These are phyloP conservation scores for Pseudoturritis turrita DNA, from an alignment of 345 rosid genomes.

Conservation along the genomic window DNA sequence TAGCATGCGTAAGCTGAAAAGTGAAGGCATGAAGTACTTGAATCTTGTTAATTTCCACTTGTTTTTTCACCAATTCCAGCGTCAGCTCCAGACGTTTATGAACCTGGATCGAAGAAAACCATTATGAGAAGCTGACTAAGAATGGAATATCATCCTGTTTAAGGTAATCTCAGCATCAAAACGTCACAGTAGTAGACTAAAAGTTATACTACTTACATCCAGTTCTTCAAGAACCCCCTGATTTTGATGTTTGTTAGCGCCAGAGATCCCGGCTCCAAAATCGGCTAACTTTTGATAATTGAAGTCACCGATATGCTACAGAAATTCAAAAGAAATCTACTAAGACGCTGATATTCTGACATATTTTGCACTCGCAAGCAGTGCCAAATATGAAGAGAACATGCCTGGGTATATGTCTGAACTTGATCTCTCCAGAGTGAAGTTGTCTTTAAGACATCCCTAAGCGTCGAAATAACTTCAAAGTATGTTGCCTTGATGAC, in stretches of 20 bases:
- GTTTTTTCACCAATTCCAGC: constrained; percentile 74
- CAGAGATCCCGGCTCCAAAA: constrained; percentile 95
- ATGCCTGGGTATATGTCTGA: constrained; percentile 73
- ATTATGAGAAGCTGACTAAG: constrained; percentile 1
- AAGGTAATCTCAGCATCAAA: neutral
- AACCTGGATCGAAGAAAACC: constrained; percentile 41
- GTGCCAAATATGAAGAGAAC: constrained; percentile 2
- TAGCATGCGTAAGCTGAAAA: neutral
- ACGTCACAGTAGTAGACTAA: neutral
- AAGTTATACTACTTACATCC: constrained; percentile 59
- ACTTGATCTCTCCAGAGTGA: constrained; percentile 92
- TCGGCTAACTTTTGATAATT: constrained; percentile 73
- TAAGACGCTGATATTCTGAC: constrained; percentile 8
- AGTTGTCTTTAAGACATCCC: constrained; percentile 78
- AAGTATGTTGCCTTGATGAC: constrained; percentile 80
- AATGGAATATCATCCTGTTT: neutral
- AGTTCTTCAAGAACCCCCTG: constrained; percentile 89
- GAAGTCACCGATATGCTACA: constrained; percentile 87
- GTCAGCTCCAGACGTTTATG: constrained; percentile 75
- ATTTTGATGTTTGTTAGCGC: constrained; percentile 69
- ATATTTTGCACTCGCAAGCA: neutral
- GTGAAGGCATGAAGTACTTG: constrained; percentile 45
- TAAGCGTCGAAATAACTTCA: constrained; percentile 78
- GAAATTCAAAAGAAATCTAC: neutral
- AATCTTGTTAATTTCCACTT: constrained; percentile 81